A percentile compares a stretch with the other conserved stretches of the same genome.
Evolutionary conservation across 768 basidiomycete genomes (phyloP).

Genomic region (Rhizopogon vinicolor): DNA sequence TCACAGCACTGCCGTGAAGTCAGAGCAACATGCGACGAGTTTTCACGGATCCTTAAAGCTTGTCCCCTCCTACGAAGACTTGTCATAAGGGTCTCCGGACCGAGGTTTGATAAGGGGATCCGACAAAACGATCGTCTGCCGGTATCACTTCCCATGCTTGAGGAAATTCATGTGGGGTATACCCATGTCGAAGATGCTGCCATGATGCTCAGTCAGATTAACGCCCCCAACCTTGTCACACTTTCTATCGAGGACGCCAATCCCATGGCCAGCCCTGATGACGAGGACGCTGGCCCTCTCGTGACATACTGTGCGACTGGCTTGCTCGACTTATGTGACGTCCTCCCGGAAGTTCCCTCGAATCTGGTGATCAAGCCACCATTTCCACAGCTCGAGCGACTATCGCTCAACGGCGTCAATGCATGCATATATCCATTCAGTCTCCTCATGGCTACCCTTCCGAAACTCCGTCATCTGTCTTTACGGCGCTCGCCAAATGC

Average conservation of each 20-base stretch:
- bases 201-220: conserved; percentile 34
- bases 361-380: conserved; percentile 10
- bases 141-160: conserved; percentile 34
- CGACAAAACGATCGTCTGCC: conserved; percentile 16
- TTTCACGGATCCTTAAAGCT: conserved; percentile 37
- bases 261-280: conserved; percentile 36
- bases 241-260: conserved; percentile 43
- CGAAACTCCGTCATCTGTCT: conserved; percentile 14
- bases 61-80: conserved; percentile 39
- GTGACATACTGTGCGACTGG: conserved; percentile 24
- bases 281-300: conserved; percentile 36
- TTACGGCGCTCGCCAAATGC: conserved; percentile 15
- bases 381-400: conserved; percentile 32
- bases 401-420: conserved; percentile 34
- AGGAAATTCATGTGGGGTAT: conserved; percentile 40
- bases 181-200: conserved; percentile 34
- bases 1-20: conserved; percentile 49
- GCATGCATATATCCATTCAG: conserved; percentile 20
- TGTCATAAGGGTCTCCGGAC: conserved; percentile 45
- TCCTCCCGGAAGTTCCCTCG: background rate
- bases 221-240: conserved; percentile 32
- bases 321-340: conserved; percentile 7
- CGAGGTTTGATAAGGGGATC: conserved; percentile 14
- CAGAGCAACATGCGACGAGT: conserved; percentile 44
- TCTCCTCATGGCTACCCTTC: conserved; percentile 12